These are phyloP conservation scores for Diplocarpon mali DNA, from an alignment of 2,329 filamentous ascomycete genomes.

Conservation along the genomic window DNA sequence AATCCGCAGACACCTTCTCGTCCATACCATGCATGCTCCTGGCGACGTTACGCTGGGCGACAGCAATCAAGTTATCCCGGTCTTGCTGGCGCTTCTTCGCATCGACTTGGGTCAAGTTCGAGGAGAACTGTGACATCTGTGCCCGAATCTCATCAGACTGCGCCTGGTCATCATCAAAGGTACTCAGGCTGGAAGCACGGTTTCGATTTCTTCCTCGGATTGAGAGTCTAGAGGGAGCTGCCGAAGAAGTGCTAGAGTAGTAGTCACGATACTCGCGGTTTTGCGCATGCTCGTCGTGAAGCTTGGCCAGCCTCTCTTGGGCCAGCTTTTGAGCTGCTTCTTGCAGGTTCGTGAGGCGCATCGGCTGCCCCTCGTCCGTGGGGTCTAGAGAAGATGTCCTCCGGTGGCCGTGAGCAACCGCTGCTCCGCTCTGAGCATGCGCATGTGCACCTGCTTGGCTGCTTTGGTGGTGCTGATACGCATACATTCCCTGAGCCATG, in stretches of 20 bases:
- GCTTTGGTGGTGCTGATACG: conserved; percentile 46
- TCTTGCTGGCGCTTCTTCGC: conserved; percentile 64
- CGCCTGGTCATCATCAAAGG: conserved; percentile 39
- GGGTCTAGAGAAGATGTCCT: conserved; percentile 25
- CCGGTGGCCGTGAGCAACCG: conserved; percentile 23
- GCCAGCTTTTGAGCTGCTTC: conserved; percentile 81
- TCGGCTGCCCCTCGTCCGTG: conserved; percentile 35
- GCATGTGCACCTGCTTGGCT: conserved; percentile 26
- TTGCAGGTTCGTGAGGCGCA: conserved; percentile 55
- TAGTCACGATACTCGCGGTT: conserved; percentile 61
- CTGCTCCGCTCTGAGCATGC: conserved; percentile 21
- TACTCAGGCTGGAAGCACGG: conserved; percentile 57
- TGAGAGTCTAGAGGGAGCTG: conserved; percentile 37
- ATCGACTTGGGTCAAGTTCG: conserved; percentile 56
- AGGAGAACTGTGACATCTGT: conserved; percentile 71
- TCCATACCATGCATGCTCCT: conserved; percentile 71
- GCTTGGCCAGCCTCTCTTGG: conserved; percentile 68
- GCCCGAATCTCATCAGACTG: conserved; percentile 62
- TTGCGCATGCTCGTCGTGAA: conserved; percentile 59
- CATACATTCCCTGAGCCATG: conserved; percentile 85
- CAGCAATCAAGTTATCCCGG: conserved; percentile 62
- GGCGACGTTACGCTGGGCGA: conserved; percentile 78
- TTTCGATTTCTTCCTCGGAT: conserved; percentile 46
- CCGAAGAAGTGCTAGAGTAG: conserved; percentile 64
- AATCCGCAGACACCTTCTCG: conserved; percentile 64